Evolutionary conservation across 2,329 filamentous ascomycete species (phyloP), one percentile per base, ranked within the genome.

Genomic region (Scytalidium lignicola): DNA sequence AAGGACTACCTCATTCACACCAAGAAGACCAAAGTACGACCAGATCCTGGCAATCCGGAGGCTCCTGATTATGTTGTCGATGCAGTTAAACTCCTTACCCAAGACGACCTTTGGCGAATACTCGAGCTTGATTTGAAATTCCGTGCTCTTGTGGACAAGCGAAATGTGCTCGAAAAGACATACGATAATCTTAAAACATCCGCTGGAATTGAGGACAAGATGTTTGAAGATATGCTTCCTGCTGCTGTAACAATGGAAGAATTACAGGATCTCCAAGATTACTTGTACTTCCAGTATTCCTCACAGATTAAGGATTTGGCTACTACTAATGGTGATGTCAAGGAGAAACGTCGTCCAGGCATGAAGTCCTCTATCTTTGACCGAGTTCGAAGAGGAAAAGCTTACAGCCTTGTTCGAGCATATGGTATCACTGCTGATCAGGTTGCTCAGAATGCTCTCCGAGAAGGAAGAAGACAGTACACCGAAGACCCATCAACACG

Each of bases 1-100:
- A 96, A 96, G 68, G 93, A 99, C 66, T 99, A 97, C 64, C 79
- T 99, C 41, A 95, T 99, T 49, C 90, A 97, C 62, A 87, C 88
- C 20, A 85, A 85, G 56, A 90, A 88, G 63, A 77, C 79, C 6
- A 71, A 75, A 48, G 77, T 83, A 63, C 68, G 75, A 22, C 66
- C 62, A 20, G 74, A 81, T 54, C 76, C 78, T 15, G 77, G 84
- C 50, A 85, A 92, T 56, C 78, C 80, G 8, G 83, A 90, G 59
- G 82, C 79, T 1, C 82, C 85, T 1, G 83, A 90, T 51, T 88
- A 84, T 62, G 83, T 84, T 49, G 82, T 92, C 50, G 79, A 75
- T 43, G 90, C 91, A 1, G 88, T 95, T 69, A 95, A 95, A 67
- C 79, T 99, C 1, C 75, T 99, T 37, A 91, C 86, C 52, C 92